Conservation (phyloP, 192 early-diverging fungal species). For the Jimgerdemannia flammicorona region DNA sequence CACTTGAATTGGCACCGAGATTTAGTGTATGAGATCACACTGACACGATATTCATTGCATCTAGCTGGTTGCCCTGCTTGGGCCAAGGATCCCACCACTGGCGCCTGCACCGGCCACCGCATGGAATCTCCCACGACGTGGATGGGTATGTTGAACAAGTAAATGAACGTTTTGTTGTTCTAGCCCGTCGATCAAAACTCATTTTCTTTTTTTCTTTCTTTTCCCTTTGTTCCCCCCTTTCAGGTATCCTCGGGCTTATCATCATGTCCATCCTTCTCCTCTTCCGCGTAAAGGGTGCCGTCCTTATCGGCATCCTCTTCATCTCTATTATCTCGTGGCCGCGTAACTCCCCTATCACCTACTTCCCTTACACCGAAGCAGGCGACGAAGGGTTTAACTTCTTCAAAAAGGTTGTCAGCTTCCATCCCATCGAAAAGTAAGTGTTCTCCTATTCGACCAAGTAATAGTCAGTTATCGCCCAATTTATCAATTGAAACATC, state of each 20-base stretch:
- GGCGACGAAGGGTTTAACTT: too few species aligned
- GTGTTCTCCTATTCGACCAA: not conserved
- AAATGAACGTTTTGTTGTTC: not conserved
- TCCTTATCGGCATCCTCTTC: constrained; percentile 68
- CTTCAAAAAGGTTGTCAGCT: constrained; percentile 15
- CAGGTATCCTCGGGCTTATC: constrained; percentile 58
- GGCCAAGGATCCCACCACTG: too few species aligned
- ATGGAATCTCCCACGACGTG: constrained; percentile 64
- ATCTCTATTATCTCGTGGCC: constrained; percentile 51
- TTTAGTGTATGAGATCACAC: too few species aligned
- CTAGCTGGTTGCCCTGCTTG: too few species aligned
- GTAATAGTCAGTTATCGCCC: not conserved
- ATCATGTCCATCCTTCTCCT: constrained; percentile 61
- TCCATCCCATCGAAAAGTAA: constrained; percentile 53
- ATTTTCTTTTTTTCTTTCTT: too few species aligned
- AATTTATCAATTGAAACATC: not conserved
- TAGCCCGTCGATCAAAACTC: not conserved
- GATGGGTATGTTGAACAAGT: constrained; percentile 20
- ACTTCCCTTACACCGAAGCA: constrained; percentile 20
- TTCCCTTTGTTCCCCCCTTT: not conserved
- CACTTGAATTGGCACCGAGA: too few species aligned
- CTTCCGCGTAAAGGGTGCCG: constrained; percentile 66
- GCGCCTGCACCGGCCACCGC: constrained; percentile 20
- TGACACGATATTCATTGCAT: too few species aligned
- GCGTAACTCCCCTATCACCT: too few species aligned